phyloP scores from a whole-genome alignment of 345 rosid species.

The Zanthoxylum bungeanum region DNA sequence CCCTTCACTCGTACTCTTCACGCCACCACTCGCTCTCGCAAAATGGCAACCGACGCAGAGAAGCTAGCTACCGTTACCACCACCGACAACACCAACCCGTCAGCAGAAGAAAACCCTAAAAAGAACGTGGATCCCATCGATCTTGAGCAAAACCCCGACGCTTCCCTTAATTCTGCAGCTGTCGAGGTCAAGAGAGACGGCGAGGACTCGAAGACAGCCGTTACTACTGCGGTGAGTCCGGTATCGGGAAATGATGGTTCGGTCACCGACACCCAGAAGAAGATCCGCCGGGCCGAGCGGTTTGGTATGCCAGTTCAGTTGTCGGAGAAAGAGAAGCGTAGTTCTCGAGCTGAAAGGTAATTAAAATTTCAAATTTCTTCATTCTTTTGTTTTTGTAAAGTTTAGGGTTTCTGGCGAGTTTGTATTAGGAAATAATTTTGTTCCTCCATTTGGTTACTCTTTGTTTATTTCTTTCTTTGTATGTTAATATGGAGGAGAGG shows the following conservation, averaged over 20 bases:
- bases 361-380: neutral
- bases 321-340: slow-evolving; percentile 88
- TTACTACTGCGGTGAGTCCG: slow-evolving; percentile 23
- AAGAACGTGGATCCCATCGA: slow-evolving; percentile 38
- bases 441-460: too few species aligned
- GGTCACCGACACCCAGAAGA: slow-evolving; percentile 57
- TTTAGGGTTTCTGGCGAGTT: slow-evolving; percentile 22
- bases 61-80: slow-evolving; percentile 27
- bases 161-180: neutral
- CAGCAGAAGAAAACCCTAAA: slow-evolving; percentile 34
- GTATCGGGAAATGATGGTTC: slow-evolving; percentile 28
- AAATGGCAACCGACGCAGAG: slow-evolving; percentile 43
- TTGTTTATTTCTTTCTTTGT: neutral
- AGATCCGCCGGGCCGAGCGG: slow-evolving; percentile 93
- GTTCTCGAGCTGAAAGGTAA: slow-evolving; percentile 92
- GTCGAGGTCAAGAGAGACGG: slow-evolving; percentile 31
- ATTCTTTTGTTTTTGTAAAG: neutral
- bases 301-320: slow-evolving; percentile 74
- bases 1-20: neutral
- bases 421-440: neutral
- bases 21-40: neutral
- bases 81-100: slow-evolving; percentile 10
- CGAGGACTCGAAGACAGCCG: too few species aligned
- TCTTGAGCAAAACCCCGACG: slow-evolving; percentile 27
- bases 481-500: neutral